Percentiles rank a stretch among this genome's conserved stretches.
These are phyloP conservation scores for Hirsutella rhossiliensis DNA, from an alignment of 2,329 filamentous ascomycete species.

Conservation along the genomic window DNA sequence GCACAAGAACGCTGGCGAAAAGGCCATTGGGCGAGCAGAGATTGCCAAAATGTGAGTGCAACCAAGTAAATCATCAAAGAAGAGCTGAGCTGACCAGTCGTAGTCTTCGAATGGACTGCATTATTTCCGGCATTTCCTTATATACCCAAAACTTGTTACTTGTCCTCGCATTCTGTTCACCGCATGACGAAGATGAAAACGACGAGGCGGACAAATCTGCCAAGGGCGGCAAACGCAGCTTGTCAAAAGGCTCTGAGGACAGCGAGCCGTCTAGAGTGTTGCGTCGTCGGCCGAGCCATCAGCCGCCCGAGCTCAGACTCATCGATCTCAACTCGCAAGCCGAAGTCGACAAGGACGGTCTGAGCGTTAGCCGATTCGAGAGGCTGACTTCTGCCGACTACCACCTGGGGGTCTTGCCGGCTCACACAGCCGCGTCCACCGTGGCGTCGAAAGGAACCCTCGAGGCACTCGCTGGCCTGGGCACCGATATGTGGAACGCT, in stretches of 20 bases:
- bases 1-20: constrained; percentile 57
- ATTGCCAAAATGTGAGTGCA: constrained; percentile 77
- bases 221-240: constrained; percentile 27
- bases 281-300: constrained; percentile 62
- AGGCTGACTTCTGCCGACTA: constrained; percentile 82
- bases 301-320: constrained; percentile 78
- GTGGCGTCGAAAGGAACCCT: constrained; percentile 58
- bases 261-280: constrained; percentile 54
- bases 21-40: constrained; percentile 67
- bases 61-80: neutral
- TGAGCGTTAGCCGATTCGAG: constrained; percentile 80
- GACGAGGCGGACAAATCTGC: constrained; percentile 14
- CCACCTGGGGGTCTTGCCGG: constrained; percentile 74
- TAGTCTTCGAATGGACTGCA: constrained; percentile 89
- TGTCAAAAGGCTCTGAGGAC: constrained; percentile 34
- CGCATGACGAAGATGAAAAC: constrained; percentile 55
- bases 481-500: constrained; percentile 77
- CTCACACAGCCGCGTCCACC: constrained; percentile 52
- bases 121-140: constrained; percentile 91
- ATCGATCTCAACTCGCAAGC: constrained; percentile 83
- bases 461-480: constrained; percentile 60
- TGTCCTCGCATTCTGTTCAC: constrained; percentile 79
- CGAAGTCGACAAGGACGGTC: constrained; percentile 74
- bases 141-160: constrained; percentile 88
- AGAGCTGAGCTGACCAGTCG: neutral